A percentile compares a stretch with the other conserved stretches of the same genome.
These are phyloP conservation scores for Draba incana DNA, from an alignment of 345 rosid genomes.

Conservation along the genomic window DNA sequence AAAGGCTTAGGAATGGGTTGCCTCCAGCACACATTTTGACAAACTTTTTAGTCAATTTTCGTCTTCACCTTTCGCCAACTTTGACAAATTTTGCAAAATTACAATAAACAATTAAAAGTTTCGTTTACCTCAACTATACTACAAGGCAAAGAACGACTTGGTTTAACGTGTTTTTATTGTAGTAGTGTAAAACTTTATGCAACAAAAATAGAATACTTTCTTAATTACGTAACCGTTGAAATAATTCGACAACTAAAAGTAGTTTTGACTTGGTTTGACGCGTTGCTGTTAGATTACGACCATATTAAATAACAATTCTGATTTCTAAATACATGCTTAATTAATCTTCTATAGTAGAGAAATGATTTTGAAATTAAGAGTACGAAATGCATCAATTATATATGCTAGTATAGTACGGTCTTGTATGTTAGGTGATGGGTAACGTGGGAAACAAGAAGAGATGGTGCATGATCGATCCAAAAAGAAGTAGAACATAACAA, in stretches of 20 bases:
- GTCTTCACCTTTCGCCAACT: constrained; percentile 47
- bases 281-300: too few relatives aligned
- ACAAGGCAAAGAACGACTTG: constrained; percentile 25
- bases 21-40: constrained; percentile 40
- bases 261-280: too few relatives aligned
- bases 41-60: constrained; percentile 32
- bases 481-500: not conserved
- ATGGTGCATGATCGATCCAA: not conserved
- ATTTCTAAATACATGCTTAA: too few relatives aligned
- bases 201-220: too few relatives aligned
- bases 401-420: not conserved
- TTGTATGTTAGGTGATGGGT: constrained; percentile 15
- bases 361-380: too few relatives aligned
- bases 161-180: constrained; percentile 8
- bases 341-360: too few relatives aligned
- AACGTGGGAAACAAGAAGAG: not conserved
- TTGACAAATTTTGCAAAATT: constrained; percentile 38
- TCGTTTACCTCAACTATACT: constrained; percentile 25
- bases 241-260: too few relatives aligned
- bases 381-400: too few relatives aligned
- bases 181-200: too few relatives aligned
- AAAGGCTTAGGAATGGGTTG: constrained; percentile 37
- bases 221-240: too few relatives aligned
- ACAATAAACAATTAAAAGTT: constrained; percentile 24
- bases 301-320: too few relatives aligned